Evolutionary conservation across 2,329 filamentous ascomycete species (phyloP).

Genomic region (Trichoderma breve): DNA sequence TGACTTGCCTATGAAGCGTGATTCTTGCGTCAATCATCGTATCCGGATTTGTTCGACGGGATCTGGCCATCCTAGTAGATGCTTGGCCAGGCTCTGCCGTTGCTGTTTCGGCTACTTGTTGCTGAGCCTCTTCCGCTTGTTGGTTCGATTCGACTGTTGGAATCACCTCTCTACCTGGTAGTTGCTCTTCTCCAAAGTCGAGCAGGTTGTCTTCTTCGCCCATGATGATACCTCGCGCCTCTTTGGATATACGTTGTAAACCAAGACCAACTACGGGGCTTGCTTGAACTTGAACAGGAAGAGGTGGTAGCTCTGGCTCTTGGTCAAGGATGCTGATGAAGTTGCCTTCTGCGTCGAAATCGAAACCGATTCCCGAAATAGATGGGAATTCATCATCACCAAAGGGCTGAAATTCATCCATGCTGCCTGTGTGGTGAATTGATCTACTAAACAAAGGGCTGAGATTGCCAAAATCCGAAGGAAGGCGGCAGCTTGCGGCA

Average conservation of each 20-base stretch:
- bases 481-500: constrained; percentile 33
- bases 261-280: background rate
- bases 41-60: constrained; percentile 29
- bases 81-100: constrained; percentile 25
- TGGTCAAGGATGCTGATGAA: constrained; percentile 42
- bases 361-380: constrained; percentile 43
- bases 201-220: constrained; percentile 34
- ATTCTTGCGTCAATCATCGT: constrained; percentile 35
- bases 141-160: background rate
- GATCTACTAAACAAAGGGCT: constrained; percentile 31
- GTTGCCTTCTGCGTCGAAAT: constrained; percentile 53
- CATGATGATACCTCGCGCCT: background rate
- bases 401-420: constrained; percentile 34
- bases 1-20: constrained; percentile 36
- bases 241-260: background rate
- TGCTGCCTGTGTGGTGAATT: constrained; percentile 23
- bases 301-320: constrained; percentile 45
- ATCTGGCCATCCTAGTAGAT: constrained; percentile 25
- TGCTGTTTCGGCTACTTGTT: constrained; percentile 22
- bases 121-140: background rate
- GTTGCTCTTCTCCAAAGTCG: constrained; percentile 38
- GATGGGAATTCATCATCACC: constrained; percentile 40
- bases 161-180: constrained; percentile 40
- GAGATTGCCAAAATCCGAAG: constrained; percentile 35
- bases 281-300: constrained; percentile 28